These are phyloP conservation scores for Cercospora citrullina DNA, from an alignment of 2,329 filamentous ascomycete genomes.

Conservation along the genomic window DNA sequence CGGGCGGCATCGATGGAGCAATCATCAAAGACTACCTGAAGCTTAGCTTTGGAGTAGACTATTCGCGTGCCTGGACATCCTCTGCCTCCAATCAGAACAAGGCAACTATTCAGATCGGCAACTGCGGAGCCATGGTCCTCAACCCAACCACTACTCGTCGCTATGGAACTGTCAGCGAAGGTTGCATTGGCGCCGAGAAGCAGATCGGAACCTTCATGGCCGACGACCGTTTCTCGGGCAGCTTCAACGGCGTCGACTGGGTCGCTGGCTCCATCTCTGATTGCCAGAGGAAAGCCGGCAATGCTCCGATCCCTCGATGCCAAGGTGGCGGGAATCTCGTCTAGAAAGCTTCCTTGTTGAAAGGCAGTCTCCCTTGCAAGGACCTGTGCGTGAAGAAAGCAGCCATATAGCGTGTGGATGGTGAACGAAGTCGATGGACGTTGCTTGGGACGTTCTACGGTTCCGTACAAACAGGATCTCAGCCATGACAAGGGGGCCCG, in stretches of 20 bases:
- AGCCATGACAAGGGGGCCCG: background rate
- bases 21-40: conserved; percentile 5
- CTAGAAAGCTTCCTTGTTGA: background rate
- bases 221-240: conserved; percentile 21
- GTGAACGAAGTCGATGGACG: background rate
- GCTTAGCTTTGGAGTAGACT: conserved; percentile 12
- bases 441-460: background rate
- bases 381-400: background rate
- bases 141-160: conserved; percentile 28
- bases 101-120: conserved; percentile 14
- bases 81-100: conserved; percentile 19
- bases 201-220: conserved; percentile 27
- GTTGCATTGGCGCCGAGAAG: conserved; percentile 22
- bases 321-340: conserved; percentile 17
- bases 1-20: background rate
- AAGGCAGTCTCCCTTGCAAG: background rate
- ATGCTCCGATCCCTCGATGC: conserved; percentile 26
- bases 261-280: conserved; percentile 23
- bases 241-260: conserved; percentile 26
- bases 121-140: conserved; percentile 26
- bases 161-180: conserved; percentile 24
- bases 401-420: background rate
- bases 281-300: conserved; percentile 21
- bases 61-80: conserved; percentile 13
- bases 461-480: background rate